Base-by-base conservation (phyloP, 441 rosid species). In the Eutrema salsugineum region DNA sequence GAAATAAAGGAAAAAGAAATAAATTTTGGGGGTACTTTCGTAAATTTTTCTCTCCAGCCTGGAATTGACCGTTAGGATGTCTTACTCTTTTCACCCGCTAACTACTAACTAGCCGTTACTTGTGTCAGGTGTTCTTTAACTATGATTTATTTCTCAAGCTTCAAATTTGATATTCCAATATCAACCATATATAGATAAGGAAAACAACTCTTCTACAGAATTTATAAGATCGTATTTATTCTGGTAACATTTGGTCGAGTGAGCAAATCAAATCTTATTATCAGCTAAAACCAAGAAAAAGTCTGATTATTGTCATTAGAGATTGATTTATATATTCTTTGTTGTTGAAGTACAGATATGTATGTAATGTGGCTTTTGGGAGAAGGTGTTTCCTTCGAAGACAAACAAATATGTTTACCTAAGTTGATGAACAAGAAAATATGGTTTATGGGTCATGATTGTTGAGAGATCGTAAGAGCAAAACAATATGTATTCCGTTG, bases 21-120 rank as follows among this genome's bases (percentile, higher is more conserved):
- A 39, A 24, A 4, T 2, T 6, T 11, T 32, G 14, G 75, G 75
- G 63, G 63, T 42, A 74, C 0, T 42, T 16, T 42, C 4, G 78
- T 74, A 39, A 75, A 5, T 67, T 7, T 22, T 6, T 0, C 0
- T 11, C n/a, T 65, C 43, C 78, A 75, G 78, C 3, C 78, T 68
- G 79, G 79, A 62, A 68, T 46, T 28, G 75, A 68, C 79, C 79
- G 79, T 75, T 75, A 47, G 38, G 59, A 44, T 17, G 74, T 54
- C 75, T 36, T 75, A 30, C 68, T 44, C 68, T 73, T 63, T 58
- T n/a, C 53, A 65, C 77, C 77, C 30, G 67, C 67, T 58, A 58
- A 53, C 63, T 51, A 36, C 36, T 60, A 51, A 74, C 51, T 75
- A 75, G 78, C 78, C 73, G 78, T 74, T 75, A 61, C 63, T 28